A percentile compares a stretch with the other conserved stretches of the same genome.
phyloP scores from a whole-genome alignment of 2,329 filamentous ascomycete genomes.

The Phyllosticta capitalensis region DNA sequence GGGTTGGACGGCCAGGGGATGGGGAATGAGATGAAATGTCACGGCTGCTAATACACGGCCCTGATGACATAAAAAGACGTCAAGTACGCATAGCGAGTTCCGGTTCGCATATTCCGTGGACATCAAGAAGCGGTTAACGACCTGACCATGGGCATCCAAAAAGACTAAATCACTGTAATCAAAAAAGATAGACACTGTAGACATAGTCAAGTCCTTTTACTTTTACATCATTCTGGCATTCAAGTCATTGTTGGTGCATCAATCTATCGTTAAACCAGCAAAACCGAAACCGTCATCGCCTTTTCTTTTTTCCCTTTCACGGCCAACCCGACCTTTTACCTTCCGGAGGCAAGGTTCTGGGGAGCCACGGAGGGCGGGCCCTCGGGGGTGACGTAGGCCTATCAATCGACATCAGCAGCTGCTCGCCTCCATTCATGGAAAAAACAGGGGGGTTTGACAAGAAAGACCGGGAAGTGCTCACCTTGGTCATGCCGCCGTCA shows the following conservation, averaged over 20 bases:
- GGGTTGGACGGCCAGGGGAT: not conserved
- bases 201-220: too few relatives aligned
- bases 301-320: not conserved
- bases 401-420: conserved; percentile 28
- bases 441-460: too few relatives aligned
- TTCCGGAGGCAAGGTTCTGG: conserved; percentile 34
- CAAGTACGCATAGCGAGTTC: too few relatives aligned
- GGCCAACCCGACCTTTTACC: conserved; percentile 1
- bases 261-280: not conserved
- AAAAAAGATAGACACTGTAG: too few relatives aligned
- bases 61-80: too few relatives aligned
- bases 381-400: conserved; percentile 58
- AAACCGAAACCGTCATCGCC: not conserved
- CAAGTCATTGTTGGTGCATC: not conserved
- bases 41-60: too few relatives aligned
- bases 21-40: too few relatives aligned
- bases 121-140: too few relatives aligned
- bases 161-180: too few relatives aligned
- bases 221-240: not conserved
- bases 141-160: too few relatives aligned
- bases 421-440: too few relatives aligned
- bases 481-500: conserved; percentile 89
- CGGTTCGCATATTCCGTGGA: too few relatives aligned
- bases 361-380: conserved; percentile 47
- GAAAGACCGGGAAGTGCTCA: not conserved